Evolutionary conservation across 2,329 filamentous ascomycete species (phyloP).

Genomic region (Trichocomaceae sp.): DNA sequence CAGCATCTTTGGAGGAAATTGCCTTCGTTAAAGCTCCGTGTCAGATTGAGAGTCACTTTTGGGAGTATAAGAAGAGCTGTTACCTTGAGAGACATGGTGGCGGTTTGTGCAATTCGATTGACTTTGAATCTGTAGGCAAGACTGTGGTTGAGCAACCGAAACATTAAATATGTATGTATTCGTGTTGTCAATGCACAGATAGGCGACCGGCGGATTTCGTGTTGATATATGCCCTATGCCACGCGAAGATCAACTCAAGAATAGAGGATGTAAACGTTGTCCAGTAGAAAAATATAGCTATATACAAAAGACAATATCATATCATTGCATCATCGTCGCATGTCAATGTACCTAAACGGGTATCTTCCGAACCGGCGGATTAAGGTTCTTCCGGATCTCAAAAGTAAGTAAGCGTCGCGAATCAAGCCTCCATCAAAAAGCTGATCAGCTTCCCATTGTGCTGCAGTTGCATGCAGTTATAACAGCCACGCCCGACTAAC

Average conservation of each 20-base stretch:
- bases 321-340: slow-evolving; percentile 18
- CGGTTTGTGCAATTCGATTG: slow-evolving; percentile 24
- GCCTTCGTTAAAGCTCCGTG: slow-evolving; percentile 50
- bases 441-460: background rate
- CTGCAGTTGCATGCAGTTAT: background rate
- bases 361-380: slow-evolving; percentile 17
- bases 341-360: slow-evolving; percentile 6
- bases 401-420: background rate
- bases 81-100: slow-evolving; percentile 40
- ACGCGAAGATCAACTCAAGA: background rate
- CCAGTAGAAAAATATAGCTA: background rate
- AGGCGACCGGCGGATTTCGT: background rate
- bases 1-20: slow-evolving; percentile 77
- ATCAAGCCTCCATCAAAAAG: background rate
- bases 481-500: background rate
- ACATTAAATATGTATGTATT: slow-evolving; percentile 28
- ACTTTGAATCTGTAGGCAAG: slow-evolving; percentile 3
- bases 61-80: background rate
- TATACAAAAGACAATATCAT: slow-evolving; percentile 7
- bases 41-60: background rate
- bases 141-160: slow-evolving; percentile 16
- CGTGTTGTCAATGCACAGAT: background rate
- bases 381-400: slow-evolving; percentile 15
- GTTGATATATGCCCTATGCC: background rate
- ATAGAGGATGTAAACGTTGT: background rate